phyloP scores from a whole-genome alignment of 1,284 basidiomycete genomes.

The Fomitiporia mediterranea region DNA sequence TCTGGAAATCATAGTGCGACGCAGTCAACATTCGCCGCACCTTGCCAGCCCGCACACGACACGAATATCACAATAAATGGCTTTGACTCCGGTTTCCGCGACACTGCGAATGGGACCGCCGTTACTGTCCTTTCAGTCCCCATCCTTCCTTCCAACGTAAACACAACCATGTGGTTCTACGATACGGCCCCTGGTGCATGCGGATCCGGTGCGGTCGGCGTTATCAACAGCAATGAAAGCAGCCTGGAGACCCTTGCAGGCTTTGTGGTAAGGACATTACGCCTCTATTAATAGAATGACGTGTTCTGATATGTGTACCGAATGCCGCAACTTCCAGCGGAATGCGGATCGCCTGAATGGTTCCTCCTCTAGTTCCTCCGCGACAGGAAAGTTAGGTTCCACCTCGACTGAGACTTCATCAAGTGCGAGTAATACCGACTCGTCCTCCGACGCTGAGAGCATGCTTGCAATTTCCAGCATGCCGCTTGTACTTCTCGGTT shows the following conservation, averaged over 20 bases:
- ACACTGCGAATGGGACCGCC: conserved; percentile 43
- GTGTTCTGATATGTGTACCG: conserved; percentile 7
- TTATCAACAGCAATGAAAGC: conserved; percentile 50
- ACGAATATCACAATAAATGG: conserved; percentile 48
- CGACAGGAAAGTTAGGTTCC: conserved; percentile 8
- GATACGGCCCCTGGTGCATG: conserved; percentile 45
- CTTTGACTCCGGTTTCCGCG: conserved; percentile 50
- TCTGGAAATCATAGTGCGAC: conserved; percentile 53
- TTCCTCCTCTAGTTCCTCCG: conserved; percentile 30
- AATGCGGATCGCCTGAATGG: conserved; percentile 52
- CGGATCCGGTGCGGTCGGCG: conserved; percentile 53
- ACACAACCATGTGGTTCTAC: conserved; percentile 55
- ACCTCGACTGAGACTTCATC: conserved; percentile 19
- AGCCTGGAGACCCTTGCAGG: conserved; percentile 47
- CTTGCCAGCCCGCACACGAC: conserved; percentile 45
- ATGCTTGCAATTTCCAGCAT: not conserved
- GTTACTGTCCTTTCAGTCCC: conserved; percentile 42
- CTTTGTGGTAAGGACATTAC: conserved; percentile 39
- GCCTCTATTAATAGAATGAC: conserved; percentile 1
- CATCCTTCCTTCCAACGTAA: conserved; percentile 37
- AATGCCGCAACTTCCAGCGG: conserved; percentile 31
- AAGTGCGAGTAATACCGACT: conserved; percentile 13
- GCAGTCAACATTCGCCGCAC: conserved; percentile 48
- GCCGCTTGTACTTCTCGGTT: conserved; percentile 2
- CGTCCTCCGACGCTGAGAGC: conserved; percentile 7